These are phyloP conservation scores for Plectosphaerella sp. DNA, from an alignment of 2,329 filamentous ascomycete species.

Conservation along the genomic window DNA sequence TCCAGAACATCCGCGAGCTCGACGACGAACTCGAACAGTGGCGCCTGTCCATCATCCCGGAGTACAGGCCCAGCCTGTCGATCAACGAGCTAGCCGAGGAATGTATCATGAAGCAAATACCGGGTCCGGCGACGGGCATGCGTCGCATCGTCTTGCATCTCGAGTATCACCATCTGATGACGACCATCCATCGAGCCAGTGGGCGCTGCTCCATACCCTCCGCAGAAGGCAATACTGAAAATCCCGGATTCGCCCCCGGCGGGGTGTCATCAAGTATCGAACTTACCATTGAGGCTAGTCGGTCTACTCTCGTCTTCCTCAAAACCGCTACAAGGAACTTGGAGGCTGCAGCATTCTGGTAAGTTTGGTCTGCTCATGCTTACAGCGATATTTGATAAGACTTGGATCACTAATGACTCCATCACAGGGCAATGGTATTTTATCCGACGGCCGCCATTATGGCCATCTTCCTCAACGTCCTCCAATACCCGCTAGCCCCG, in stretches of 20 bases:
- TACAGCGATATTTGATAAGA: too few species aligned
- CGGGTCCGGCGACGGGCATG: slow-evolving; percentile 32
- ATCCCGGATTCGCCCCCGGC: background rate
- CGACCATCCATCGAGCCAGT: slow-evolving; percentile 51
- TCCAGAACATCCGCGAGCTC: slow-evolving; percentile 50
- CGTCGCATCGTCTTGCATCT: slow-evolving; percentile 42
- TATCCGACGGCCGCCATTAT: slow-evolving; percentile 52
- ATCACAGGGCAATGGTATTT: slow-evolving; percentile 46
- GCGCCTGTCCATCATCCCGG: slow-evolving; percentile 41
- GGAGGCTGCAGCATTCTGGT: slow-evolving; percentile 46
- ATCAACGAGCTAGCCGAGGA: slow-evolving; percentile 23
- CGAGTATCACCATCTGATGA: slow-evolving; percentile 52
- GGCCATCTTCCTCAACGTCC: slow-evolving; percentile 49
- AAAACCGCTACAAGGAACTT: slow-evolving; percentile 35
- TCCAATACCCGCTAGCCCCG: slow-evolving; percentile 39
- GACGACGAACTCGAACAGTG: slow-evolving; percentile 53
- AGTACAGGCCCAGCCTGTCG: slow-evolving; percentile 42
- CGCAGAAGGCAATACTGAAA: slow-evolving; percentile 32
- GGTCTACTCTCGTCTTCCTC: slow-evolving; percentile 47
- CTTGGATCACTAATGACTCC: background rate
- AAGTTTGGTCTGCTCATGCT: slow-evolving; percentile 13
- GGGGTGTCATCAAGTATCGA: slow-evolving; percentile 39
- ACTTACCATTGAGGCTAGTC: slow-evolving; percentile 49
- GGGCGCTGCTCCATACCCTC: slow-evolving; percentile 40
- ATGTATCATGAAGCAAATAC: slow-evolving; percentile 1